These are phyloP conservation scores for Gentiana macrophylla DNA, from an alignment of 257 asterid species.

Conservation along the genomic window DNA sequence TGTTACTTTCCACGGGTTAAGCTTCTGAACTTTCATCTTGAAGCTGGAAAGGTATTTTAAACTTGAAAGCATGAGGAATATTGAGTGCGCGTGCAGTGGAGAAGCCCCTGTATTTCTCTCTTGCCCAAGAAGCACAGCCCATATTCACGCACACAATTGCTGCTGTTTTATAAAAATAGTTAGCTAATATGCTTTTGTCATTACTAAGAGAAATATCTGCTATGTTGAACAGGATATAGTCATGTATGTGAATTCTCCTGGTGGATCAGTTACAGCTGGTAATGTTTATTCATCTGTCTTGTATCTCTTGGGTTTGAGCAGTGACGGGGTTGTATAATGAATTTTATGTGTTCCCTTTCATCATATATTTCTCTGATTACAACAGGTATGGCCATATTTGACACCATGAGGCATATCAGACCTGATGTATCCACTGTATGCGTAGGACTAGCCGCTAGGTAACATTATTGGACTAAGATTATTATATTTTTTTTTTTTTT, in stretches of 20 bases:
- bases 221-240: constrained; percentile 64
- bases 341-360: constrained; percentile 2
- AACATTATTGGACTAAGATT: constrained; percentile 6
- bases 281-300: constrained; percentile 7
- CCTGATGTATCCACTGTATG: constrained; percentile 96
- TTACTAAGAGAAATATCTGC: not conserved
- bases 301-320: not conserved
- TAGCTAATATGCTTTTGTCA: too few species aligned
- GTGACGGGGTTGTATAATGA: not conserved
- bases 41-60: too few species aligned
- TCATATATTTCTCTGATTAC: constrained; percentile 6
- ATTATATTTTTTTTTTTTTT: not conserved
- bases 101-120: too few species aligned
- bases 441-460: constrained; percentile 96
- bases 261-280: constrained; percentile 99
- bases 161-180: not conserved
- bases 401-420: constrained; percentile 84
- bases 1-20: not conserved
- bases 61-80: too few species aligned
- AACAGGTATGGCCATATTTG: constrained; percentile 83
- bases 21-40: not conserved
- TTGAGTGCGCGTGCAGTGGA: too few species aligned
- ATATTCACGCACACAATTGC: not conserved
- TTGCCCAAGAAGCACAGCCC: too few species aligned
- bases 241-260: constrained; percentile 96